phyloP scores from a whole-genome alignment of 345 rosid species.

The Boechera retrofracta region DNA sequence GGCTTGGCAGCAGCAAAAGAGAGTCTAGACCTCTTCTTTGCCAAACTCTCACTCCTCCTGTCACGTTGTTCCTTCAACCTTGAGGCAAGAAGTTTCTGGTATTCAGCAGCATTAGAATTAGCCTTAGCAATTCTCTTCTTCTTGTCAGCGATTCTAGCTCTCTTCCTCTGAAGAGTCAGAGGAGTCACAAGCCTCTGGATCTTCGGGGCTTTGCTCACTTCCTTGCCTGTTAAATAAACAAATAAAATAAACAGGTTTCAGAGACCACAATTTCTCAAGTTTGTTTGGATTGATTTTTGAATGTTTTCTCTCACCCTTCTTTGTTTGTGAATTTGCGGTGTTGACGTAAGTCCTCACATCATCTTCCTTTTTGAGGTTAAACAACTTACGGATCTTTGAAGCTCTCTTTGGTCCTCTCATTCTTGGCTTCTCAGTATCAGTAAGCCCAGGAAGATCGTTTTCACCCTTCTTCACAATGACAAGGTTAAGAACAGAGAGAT shows the following conservation, averaged over 20 bases:
- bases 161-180: constrained; percentile 87
- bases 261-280: not conserved
- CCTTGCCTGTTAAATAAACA: constrained; percentile 60
- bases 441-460: constrained; percentile 74
- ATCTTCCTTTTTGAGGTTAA: constrained; percentile 77
- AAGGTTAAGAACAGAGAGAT: constrained; percentile 80
- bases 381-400: constrained; percentile 76
- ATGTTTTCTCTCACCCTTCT: constrained; percentile 39
- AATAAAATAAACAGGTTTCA: not conserved
- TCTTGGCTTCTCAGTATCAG: constrained; percentile 75
- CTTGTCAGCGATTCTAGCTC: constrained; percentile 71
- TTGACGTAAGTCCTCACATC: constrained; percentile 82
- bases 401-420: constrained; percentile 92
- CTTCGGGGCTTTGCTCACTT: constrained; percentile 86
- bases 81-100: constrained; percentile 86
- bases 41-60: constrained; percentile 84
- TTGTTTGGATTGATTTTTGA: not conserved
- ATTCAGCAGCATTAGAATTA: constrained; percentile 82
- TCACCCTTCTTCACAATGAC: constrained; percentile 86
- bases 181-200: constrained; percentile 91
- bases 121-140: constrained; percentile 88
- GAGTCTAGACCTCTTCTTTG: constrained; percentile 83
- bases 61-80: constrained; percentile 84
- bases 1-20: constrained; percentile 87
- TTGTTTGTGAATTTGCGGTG: constrained; percentile 76